Conservation (phyloP, 495 filamentous ascomycete genomes). For the Barbatosphaeria neglecta region DNA sequence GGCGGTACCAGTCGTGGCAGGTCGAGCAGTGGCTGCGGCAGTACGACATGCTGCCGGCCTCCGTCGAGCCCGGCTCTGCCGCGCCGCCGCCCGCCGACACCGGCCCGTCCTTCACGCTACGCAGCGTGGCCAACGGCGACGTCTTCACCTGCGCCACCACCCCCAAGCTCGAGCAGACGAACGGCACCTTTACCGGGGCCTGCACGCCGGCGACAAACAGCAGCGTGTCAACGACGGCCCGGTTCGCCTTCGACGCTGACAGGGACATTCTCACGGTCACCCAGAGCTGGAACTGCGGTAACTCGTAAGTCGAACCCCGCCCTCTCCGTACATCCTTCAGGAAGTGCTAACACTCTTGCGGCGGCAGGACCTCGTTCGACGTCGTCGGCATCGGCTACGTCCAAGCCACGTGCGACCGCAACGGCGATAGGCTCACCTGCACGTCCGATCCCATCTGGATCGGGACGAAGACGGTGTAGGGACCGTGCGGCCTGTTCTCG, state of each 20-base stretch:
- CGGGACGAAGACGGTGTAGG: conserved; percentile 19
- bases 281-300: conserved; percentile 20
- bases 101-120: conserved; percentile 23
- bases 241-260: conserved; percentile 19
- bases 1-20: conserved; percentile 24
- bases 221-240: conserved; percentile 7
- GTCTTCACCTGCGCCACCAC: conserved; percentile 16
- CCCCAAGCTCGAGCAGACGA: conserved; percentile 1
- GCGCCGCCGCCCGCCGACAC: conserved; percentile 9
- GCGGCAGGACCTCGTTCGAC: conserved; percentile 12
- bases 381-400: conserved; percentile 18
- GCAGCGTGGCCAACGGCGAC: conserved; percentile 15
- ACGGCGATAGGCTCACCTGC: conserved; percentile 21
- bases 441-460: conserved; percentile 24
- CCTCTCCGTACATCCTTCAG: no score
- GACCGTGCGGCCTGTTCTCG: no score
- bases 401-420: conserved; percentile 22
- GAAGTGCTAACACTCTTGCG: neutral
- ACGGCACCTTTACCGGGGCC: conserved; percentile 13
- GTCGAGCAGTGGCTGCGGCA: conserved; percentile 21
- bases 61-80: conserved; percentile 15
- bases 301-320: conserved; percentile 16
- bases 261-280: conserved; percentile 18
- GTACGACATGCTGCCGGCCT: no score
- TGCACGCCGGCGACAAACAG: conserved; percentile 4